Evolutionary conservation across 2,329 filamentous ascomycete genomes (phyloP), one percentile per base, ranked within the genome.

Genomic region (Graphilbum sp.): DNA sequence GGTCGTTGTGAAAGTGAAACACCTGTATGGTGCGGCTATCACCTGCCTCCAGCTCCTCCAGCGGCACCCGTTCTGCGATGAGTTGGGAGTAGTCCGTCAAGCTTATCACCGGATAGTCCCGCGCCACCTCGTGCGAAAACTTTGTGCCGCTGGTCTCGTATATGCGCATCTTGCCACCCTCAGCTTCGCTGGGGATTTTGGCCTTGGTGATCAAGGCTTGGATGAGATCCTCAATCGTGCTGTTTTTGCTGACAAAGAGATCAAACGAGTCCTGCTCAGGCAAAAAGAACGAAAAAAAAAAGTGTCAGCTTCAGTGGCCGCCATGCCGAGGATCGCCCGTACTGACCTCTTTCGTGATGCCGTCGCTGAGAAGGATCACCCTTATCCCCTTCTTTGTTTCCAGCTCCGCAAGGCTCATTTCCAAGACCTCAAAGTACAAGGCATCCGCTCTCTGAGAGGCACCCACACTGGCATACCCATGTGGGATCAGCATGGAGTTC

Each of bases 1-100:
- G 74, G 50, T 98, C 92, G 47, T 79, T 82, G 54, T 98, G 87
- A 59, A 90, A 98, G 55, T 95, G 90, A 59, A 88, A 90, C 23
- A 80, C 84, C 43, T 79, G 74, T 40, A 95, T 80, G 39, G 78
- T 70, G 37, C 75, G 68, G 31, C 49, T 57, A 2, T 70, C 64
- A 9, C 67, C 62, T 2, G 61, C 63, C 25, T 78, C 74, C 2
- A 69, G 57, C 47, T 80, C 79, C 35, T 85, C 78, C 37, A 85
- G 72, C 0, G 87, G 82, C 32, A 88, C 72, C 30, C 75, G 70
- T 55, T 95, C 87, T 0, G 83, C 86, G 46, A 84, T 83, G 3
- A 96, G 64, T 8, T 72, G 71, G 24, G 83, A 75, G 54, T 85
- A 96, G 35, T 98, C 90, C 42, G 84, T 88, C 38, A 96, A 74